Evolutionary conservation across 2,329 filamentous ascomycete genomes (phyloP), one percentile per base, ranked within the genome.

Genomic region (Diaporthe citri): DNA sequence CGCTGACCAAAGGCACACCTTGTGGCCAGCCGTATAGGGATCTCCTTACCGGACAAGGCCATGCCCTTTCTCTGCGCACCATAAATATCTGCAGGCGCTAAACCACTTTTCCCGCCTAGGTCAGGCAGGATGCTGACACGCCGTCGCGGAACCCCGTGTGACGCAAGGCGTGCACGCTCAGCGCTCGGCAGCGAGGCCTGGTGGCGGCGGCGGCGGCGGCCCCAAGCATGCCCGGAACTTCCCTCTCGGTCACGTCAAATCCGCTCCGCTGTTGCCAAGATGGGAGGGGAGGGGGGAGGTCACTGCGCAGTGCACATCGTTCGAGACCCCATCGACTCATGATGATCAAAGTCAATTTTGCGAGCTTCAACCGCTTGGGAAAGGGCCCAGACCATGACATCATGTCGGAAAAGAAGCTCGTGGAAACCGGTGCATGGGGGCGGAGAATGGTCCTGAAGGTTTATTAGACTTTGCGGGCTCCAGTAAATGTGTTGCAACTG

Each of bases 251-350:
- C 67, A 71, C 22, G 55, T 28, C 51, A 59, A 39, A 48, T 71
- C 52, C 51, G 67, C 55, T 57, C 67, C 67, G 67, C 55, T 71
- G 25, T 57, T 71, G 67, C 67, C 67, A 71, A 71, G 67, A 71
- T 46, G 67, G 51, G 28, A 48, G 62, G 64, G 46, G 41, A 48
- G 43, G 43, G 62, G 13, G 46, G 20, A 17, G 62, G 46, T 39
- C 62, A 43, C 39, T 43, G 25, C 51, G 36, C n/a, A 34, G 12
- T 12, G 36, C 28, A n/a, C 51, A 71, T 71, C 39, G 36, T 57
- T 71, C 51, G 17, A 57, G 52, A 48, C 55, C 67, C n/a, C 64
- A 17, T 71, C 55, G 52, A 57, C 36, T 57, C 51, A 25, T 20
- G 46, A 46, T 71, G 22, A 57, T 71, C 52, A 59, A 71, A 56